These are phyloP conservation scores for Polygonum aviculare DNA, from an alignment of 148 eudicot species.

Conservation along the genomic window DNA sequence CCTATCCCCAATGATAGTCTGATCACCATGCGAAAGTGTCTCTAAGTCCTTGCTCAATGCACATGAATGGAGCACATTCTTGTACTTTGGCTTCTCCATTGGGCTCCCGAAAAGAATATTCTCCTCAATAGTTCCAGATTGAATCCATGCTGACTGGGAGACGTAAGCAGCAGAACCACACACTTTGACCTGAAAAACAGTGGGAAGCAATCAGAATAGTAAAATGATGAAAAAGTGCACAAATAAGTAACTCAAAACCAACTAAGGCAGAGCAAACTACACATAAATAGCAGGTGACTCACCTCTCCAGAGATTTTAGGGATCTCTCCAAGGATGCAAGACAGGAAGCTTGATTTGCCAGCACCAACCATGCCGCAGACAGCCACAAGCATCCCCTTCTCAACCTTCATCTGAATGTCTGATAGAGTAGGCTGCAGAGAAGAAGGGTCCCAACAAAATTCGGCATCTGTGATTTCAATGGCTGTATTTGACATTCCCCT, in stretches of 20 bases:
- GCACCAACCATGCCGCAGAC: constrained; percentile 93
- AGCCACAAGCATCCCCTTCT: constrained; percentile 78
- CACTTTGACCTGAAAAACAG: constrained; percentile 50
- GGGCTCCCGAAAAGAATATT: constrained; percentile 90
- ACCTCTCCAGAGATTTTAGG: constrained; percentile 87
- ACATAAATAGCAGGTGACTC: constrained; percentile 29
- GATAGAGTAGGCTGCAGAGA: constrained; percentile 49
- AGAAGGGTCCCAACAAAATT: constrained; percentile 71
- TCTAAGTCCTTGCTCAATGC: constrained; percentile 80
- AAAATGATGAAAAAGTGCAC: not conserved
- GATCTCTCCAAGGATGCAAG: constrained; percentile 93
- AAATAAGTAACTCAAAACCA: constrained; percentile 16
- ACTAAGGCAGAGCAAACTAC: constrained; percentile 8
- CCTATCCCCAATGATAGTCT: constrained; percentile 93
- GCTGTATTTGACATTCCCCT: constrained; percentile 50
- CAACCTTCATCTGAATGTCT: constrained; percentile 55
- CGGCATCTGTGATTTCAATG: constrained; percentile 65
- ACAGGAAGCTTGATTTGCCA: constrained; percentile 89
- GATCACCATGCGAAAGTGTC: constrained; percentile 85
- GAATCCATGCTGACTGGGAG: constrained; percentile 98
- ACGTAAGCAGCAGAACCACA: constrained; percentile 97
- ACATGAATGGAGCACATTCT: constrained; percentile 71
- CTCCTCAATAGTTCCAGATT: constrained; percentile 87
- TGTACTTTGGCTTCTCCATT: constrained; percentile 77
- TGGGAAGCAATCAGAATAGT: constrained; percentile 13